These are phyloP conservation scores for Furcasterigmium sp. DNA, from an alignment of 2,329 filamentous ascomycete species.

Conservation along the genomic window DNA sequence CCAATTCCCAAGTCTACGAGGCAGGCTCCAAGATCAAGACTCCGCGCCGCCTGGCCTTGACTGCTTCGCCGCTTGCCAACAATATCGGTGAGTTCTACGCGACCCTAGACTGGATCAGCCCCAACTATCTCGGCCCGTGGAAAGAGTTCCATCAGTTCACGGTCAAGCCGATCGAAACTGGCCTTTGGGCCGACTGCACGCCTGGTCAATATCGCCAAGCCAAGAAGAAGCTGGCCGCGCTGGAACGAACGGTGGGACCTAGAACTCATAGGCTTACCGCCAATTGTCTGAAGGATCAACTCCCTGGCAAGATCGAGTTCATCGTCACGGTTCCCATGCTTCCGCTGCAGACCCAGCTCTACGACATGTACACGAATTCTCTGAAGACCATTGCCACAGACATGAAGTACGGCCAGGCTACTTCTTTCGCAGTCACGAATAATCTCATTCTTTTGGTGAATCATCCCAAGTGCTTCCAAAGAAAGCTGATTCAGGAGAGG, in stretches of 20 bases:
- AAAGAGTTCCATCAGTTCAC: constrained; percentile 68
- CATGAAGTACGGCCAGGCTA: not conserved
- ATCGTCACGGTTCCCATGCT: constrained; percentile 71
- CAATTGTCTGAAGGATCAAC: constrained; percentile 53
- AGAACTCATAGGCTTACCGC: constrained; percentile 76
- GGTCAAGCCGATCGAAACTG: constrained; percentile 65
- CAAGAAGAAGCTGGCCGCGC: constrained; percentile 61
- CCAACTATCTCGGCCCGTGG: constrained; percentile 66
- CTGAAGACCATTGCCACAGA: constrained; percentile 2
- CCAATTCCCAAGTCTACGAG: constrained; percentile 41
- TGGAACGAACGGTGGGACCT: constrained; percentile 68
- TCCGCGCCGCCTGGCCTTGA: constrained; percentile 71
- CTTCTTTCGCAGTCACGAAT: constrained; percentile 29
- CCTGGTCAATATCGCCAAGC: constrained; percentile 49
- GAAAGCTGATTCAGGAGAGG: constrained; percentile 21
- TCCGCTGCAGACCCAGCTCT: constrained; percentile 56
- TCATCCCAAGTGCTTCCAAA: constrained; percentile 44
- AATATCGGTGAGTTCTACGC: constrained; percentile 77
- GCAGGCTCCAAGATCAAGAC: constrained; percentile 59
- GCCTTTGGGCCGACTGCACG: constrained; percentile 62
- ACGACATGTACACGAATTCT: constrained; percentile 40
- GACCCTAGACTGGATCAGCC: constrained; percentile 86
- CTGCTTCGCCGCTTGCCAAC: constrained; percentile 82
- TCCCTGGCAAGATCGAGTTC: constrained; percentile 77
- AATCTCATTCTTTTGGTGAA: constrained; percentile 44